Evolutionary conservation across 2,329 filamentous ascomycete genomes (phyloP).

Genomic region (Aspergillus pseudoglaucus): DNA sequence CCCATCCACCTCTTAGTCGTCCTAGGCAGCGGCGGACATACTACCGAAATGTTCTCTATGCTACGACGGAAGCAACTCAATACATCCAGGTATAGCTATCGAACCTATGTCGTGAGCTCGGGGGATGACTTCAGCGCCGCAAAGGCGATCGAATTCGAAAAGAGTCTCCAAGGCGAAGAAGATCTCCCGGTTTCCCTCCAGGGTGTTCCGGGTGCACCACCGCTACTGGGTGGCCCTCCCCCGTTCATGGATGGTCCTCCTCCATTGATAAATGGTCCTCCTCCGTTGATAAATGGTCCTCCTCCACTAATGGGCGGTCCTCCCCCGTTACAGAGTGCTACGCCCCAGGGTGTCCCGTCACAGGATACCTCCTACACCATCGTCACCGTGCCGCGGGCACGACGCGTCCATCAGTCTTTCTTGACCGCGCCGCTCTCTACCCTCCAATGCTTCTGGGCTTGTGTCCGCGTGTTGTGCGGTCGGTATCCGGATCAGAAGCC

Average conservation of each 20-base stretch:
- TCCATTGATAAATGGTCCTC: too few relatives aligned
- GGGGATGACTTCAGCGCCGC: slow-evolving; percentile 67
- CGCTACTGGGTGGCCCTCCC: too few relatives aligned
- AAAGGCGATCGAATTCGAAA: slow-evolving; percentile 60
- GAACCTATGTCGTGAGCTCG: slow-evolving; percentile 74
- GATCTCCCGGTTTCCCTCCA: background rate
- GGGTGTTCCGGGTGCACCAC: too few relatives aligned
- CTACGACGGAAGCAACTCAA: slow-evolving; percentile 54
- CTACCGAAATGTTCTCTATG: slow-evolving; percentile 87
- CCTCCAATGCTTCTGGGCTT: slow-evolving; percentile 57
- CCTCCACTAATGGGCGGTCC: too few relatives aligned
- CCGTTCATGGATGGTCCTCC: too few relatives aligned
- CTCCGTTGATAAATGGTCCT: too few relatives aligned
- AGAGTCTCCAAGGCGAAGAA: slow-evolving; percentile 14
- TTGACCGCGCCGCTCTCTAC: slow-evolving; percentile 65
- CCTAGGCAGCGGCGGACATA: slow-evolving; percentile 89
- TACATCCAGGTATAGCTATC: slow-evolving; percentile 49
- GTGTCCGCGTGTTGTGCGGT: slow-evolving; percentile 50
- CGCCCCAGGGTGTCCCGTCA: too few relatives aligned
- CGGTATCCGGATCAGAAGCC: slow-evolving; percentile 27
- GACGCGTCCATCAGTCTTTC: slow-evolving; percentile 74
- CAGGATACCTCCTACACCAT: slow-evolving; percentile 50
- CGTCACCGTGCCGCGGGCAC: slow-evolving; percentile 66
- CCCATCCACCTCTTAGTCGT: slow-evolving; percentile 66
- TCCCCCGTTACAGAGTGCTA: too few relatives aligned